These are phyloP conservation scores for Hygrophoropsis aurantiaca DNA, from an alignment of 768 basidiomycete species.

Conservation along the genomic window DNA sequence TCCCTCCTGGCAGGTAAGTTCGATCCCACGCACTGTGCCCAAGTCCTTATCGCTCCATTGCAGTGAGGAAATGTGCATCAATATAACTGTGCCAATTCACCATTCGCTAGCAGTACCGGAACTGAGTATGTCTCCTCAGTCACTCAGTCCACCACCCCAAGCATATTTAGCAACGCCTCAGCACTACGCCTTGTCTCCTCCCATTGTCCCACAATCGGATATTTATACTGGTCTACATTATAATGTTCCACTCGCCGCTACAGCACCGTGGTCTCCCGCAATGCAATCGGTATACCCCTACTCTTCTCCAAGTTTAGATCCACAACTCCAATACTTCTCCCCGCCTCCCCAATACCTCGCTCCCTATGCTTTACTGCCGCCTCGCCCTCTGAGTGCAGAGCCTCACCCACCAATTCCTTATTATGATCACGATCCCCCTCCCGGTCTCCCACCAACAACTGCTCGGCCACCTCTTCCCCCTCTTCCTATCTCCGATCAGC, in stretches of 20 bases:
- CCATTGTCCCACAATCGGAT: constrained; percentile 9
- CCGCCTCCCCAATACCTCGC: constrained; percentile 23
- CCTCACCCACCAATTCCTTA: constrained; percentile 31
- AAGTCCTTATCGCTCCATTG: constrained; percentile 7
- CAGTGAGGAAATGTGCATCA: constrained; percentile 71
- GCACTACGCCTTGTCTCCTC: constrained; percentile 22
- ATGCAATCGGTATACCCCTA: constrained; percentile 5
- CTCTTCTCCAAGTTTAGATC: constrained; percentile 5
- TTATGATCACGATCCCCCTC: constrained; percentile 27
- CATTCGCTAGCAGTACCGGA: constrained; percentile 62
- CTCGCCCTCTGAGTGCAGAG: constrained; percentile 55
- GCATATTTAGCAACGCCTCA: constrained; percentile 16
- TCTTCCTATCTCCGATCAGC: constrained; percentile 23
- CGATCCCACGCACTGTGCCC: constrained; percentile 6
- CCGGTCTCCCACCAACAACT: constrained; percentile 36
- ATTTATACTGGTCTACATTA: constrained; percentile 5
- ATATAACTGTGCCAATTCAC: constrained; percentile 62
- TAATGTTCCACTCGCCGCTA: constrained; percentile 4
- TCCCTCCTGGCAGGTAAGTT: constrained; percentile 65
- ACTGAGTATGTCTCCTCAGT: constrained; percentile 27
- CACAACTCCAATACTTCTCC: constrained; percentile 30
- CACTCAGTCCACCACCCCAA: constrained; percentile 14
- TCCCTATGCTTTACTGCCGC: constrained; percentile 15
- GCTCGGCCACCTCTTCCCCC: constrained; percentile 29
- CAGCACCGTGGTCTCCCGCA: constrained; percentile 1